A percentile compares a stretch with the other conserved stretches of the same genome.
These are phyloP conservation scores for Rhynchosporium secalis DNA, from an alignment of 2,329 filamentous ascomycete species.

Conservation along the genomic window DNA sequence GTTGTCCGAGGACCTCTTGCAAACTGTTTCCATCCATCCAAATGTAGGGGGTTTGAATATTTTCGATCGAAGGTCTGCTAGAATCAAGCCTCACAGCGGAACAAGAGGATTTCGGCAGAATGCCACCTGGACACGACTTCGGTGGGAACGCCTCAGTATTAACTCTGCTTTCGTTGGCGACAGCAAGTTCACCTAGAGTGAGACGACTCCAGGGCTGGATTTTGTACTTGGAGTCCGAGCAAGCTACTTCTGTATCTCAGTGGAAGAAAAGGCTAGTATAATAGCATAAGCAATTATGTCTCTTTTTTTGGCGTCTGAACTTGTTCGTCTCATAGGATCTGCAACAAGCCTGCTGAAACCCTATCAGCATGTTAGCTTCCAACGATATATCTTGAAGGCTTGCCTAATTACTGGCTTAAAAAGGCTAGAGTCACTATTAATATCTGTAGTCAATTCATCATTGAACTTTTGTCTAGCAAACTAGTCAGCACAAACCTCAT, in stretches of 20 bases:
- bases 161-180: neutral
- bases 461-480: constrained; percentile 21
- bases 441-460: constrained; percentile 23
- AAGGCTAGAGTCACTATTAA: constrained; percentile 18
- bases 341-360: constrained; percentile 28
- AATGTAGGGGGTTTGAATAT: constrained; percentile 40
- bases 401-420: constrained; percentile 23
- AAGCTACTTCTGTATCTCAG: constrained; percentile 16
- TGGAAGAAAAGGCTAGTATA: constrained; percentile 24
- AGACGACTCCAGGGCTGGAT: neutral
- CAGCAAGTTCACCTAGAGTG: neutral
- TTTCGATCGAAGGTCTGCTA: too few relatives aligned
- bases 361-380: constrained; percentile 7
- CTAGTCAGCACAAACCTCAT: neutral
- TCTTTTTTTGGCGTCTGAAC: constrained; percentile 13
- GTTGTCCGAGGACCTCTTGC: constrained; percentile 49
- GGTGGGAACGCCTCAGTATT: constrained; percentile 18
- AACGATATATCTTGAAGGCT: neutral
- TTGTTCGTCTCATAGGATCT: constrained; percentile 16
- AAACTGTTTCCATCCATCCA: constrained; percentile 54
- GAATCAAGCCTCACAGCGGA: constrained; percentile 22
- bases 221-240: constrained; percentile 2
- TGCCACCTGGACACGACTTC: constrained; percentile 37
- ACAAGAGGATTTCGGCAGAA: constrained; percentile 40
- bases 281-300: constrained; percentile 22